Evolutionary conservation across 2,329 filamentous ascomycete genomes (phyloP).

Genomic region (Paraconiothyrium sp.): DNA sequence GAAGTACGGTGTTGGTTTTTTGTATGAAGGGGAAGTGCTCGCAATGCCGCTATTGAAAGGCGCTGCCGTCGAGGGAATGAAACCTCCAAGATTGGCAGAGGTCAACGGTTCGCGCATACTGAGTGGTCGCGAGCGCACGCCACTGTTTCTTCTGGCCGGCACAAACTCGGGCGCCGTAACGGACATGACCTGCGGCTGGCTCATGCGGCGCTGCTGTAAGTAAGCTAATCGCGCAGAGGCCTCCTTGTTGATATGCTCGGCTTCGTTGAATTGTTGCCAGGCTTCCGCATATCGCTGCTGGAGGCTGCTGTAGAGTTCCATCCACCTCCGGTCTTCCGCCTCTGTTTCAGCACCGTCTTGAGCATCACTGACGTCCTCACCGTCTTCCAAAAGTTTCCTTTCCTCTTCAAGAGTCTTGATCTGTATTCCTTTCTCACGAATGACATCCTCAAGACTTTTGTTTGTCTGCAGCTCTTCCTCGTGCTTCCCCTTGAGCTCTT

Average conservation of each 20-base stretch:
- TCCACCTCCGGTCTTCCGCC: constrained; percentile 64
- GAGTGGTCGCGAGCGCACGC: constrained; percentile 51
- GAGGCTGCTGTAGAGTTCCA: constrained; percentile 62
- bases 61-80: constrained; percentile 49
- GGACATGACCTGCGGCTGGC: constrained; percentile 50
- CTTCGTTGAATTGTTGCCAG: constrained; percentile 45
- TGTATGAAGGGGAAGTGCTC: constrained; percentile 63
- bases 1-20: constrained; percentile 60
- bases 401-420: constrained; percentile 79
- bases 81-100: constrained; percentile 42
- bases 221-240: constrained; percentile 54
- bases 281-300: constrained; percentile 58
- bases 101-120: constrained; percentile 50
- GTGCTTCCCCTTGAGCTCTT: constrained; percentile 52
- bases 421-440: constrained; percentile 74
- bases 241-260: constrained; percentile 51
- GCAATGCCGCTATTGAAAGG: constrained; percentile 58
- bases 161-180: constrained; percentile 41
- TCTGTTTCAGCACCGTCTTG: constrained; percentile 52
- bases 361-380: constrained; percentile 54
- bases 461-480: constrained; percentile 57
- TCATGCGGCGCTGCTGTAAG: constrained; percentile 49
- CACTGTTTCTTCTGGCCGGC: constrained; percentile 52
- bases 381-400: constrained; percentile 62
- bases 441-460: constrained; percentile 74